Conservation (phyloP, 768 basidiomycete genomes). For the Tylopilus balloui region DNA sequence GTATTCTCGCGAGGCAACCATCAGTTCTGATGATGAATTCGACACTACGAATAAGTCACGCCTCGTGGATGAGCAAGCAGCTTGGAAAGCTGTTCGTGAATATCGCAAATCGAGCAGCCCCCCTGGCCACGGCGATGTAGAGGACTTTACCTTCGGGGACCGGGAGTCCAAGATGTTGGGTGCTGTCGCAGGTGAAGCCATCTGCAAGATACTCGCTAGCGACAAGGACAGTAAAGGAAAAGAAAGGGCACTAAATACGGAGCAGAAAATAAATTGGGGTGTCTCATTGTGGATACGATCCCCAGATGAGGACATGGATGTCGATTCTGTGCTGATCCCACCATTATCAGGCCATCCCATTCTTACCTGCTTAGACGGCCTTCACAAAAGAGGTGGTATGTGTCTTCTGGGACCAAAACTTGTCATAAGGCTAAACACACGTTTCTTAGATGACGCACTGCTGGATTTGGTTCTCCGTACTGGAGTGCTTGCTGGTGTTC, state of each 20-base stretch:
- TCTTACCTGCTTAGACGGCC: constrained; percentile 30
- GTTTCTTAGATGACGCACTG: constrained; percentile 36
- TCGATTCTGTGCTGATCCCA: constrained; percentile 10
- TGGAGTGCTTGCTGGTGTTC: constrained; percentile 37
- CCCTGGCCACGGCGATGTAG: constrained; percentile 13
- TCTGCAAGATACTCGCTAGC: constrained; percentile 41
- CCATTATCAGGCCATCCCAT: constrained; percentile 24
- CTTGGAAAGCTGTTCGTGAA: constrained; percentile 35
- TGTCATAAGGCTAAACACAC: not conserved
- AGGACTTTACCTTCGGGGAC: constrained; percentile 36
- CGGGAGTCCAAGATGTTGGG: constrained; percentile 29
- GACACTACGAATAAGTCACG: constrained; percentile 9
- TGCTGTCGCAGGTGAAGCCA: constrained; percentile 35
- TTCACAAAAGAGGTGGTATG: constrained; percentile 34
- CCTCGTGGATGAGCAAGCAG: constrained; percentile 38
- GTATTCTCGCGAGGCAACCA: constrained; percentile 25
- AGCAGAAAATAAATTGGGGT: constrained; percentile 18
- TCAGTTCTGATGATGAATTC: constrained; percentile 17
- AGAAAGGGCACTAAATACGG: constrained; percentile 22
- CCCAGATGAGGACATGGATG: constrained; percentile 19
- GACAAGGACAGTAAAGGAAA: constrained; percentile 35
- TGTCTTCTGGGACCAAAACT: not conserved
- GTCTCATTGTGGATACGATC: constrained; percentile 32
- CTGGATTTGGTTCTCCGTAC: constrained; percentile 39
- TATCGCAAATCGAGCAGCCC: constrained; percentile 18